Conservation (phyloP, 2,329 filamentous ascomycete genomes). For the Cercospora sp. region DNA sequence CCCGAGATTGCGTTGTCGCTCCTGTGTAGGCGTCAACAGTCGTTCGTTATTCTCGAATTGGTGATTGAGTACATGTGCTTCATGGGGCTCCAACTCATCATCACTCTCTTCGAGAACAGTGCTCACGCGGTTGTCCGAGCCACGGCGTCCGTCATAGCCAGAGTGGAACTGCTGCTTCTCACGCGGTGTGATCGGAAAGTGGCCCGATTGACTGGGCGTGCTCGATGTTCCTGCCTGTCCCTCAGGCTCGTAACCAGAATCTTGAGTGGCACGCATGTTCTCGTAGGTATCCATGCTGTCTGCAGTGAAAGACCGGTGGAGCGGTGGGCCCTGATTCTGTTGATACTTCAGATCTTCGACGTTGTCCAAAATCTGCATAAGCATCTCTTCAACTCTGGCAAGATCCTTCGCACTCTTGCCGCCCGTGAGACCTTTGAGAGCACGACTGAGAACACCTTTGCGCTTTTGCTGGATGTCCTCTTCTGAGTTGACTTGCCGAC, state of each 20-base stretch:
- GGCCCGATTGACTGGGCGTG: slow-evolving; percentile 73
- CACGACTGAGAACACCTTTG: slow-evolving; percentile 89
- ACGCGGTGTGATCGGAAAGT: slow-evolving; percentile 49
- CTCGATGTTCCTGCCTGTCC: slow-evolving; percentile 75
- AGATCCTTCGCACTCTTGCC: slow-evolving; percentile 80
- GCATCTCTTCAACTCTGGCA: slow-evolving; percentile 48
- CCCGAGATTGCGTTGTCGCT: slow-evolving; percentile 45
- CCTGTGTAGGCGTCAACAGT: slow-evolving; percentile 62
- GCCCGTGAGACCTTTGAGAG: slow-evolving; percentile 80
- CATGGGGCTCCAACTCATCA: slow-evolving; percentile 71
- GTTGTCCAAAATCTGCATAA: slow-evolving; percentile 87
- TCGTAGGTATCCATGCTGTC: slow-evolving; percentile 68
- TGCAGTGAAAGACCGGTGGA: slow-evolving; percentile 34
- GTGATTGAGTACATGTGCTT: slow-evolving; percentile 49
- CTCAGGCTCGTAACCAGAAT: slow-evolving; percentile 78
- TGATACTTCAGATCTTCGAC: slow-evolving; percentile 66
- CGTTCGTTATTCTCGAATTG: slow-evolving; percentile 62
- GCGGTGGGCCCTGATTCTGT: slow-evolving; percentile 29
- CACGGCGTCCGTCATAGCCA: slow-evolving; percentile 54
- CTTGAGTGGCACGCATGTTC: slow-evolving; percentile 68
- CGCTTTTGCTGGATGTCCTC: slow-evolving; percentile 72
- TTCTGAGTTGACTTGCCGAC: slow-evolving; percentile 52
- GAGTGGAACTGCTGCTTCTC: slow-evolving; percentile 48
- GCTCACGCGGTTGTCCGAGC: slow-evolving; percentile 79
- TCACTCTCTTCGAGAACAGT: slow-evolving; percentile 88